Conservation (phyloP, 768 basidiomycete species). For the Tremella yokohamensis region DNA sequence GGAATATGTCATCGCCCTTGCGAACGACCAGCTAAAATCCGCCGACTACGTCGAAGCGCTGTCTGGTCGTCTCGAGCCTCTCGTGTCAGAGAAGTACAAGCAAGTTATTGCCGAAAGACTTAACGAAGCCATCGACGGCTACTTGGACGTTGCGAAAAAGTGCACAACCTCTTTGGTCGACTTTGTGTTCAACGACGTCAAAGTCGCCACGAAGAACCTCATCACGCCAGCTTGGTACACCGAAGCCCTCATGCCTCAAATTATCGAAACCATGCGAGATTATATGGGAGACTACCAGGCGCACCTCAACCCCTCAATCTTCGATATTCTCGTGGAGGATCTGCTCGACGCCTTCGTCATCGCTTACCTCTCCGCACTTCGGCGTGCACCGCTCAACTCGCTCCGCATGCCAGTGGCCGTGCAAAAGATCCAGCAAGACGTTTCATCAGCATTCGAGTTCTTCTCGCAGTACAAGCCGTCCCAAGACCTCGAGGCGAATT, state of each 20-base stretch:
- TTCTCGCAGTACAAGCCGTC: conserved; percentile 74
- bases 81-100: conserved; percentile 90
- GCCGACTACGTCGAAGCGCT: conserved; percentile 90
- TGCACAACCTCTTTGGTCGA: conserved; percentile 92
- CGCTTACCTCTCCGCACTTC: conserved; percentile 80
- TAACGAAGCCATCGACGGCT: conserved; percentile 96
- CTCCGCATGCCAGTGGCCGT: conserved; percentile 78
- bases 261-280: conserved; percentile 91
- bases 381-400: conserved; percentile 65
- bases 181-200: conserved; percentile 90
- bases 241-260: conserved; percentile 77
- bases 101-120: conserved; percentile 74
- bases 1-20: conserved; percentile 92
- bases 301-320: conserved; percentile 82
- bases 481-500: conserved; percentile 73
- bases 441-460: conserved; percentile 70
- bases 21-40: conserved; percentile 95
- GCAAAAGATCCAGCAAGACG: conserved; percentile 77
- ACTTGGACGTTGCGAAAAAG: conserved; percentile 95
- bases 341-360: conserved; percentile 86
- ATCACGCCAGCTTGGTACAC: conserved; percentile 79
- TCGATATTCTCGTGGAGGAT: conserved; percentile 89
- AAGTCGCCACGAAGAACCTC: conserved; percentile 74
- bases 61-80: conserved; percentile 75
- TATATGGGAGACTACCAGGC: conserved; percentile 93